Evolutionary conservation across 2,329 filamentous ascomycete species (phyloP).

Genomic region (Furcasterigmium sp.): DNA sequence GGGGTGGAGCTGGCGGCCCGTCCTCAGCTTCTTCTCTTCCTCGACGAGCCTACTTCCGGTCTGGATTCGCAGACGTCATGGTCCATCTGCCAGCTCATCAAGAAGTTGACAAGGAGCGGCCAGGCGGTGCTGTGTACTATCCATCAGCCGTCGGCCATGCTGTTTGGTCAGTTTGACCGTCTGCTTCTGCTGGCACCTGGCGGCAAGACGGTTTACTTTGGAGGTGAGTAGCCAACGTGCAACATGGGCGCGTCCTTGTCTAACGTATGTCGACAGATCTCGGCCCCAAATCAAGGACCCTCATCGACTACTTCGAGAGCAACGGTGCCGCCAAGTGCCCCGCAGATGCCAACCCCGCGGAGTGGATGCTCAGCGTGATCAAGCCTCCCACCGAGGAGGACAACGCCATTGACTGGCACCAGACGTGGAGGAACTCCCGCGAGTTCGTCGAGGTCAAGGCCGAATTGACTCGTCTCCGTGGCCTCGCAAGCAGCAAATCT

Average conservation of each 20-base stretch:
- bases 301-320: conserved; percentile 53
- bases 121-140: conserved; percentile 41
- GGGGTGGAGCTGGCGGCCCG: conserved; percentile 72
- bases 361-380: conserved; percentile 55
- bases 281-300: conserved; percentile 35
- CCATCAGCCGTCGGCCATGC: conserved; percentile 37
- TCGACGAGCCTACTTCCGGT: conserved; percentile 76
- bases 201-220: conserved; percentile 55
- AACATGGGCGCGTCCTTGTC: too few relatives aligned
- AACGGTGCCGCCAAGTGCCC: conserved; percentile 53
- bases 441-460: conserved; percentile 19
- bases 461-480: conserved; percentile 16
- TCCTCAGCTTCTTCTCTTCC: conserved; percentile 65
- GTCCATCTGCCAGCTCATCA: conserved; percentile 65
- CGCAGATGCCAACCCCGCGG: conserved; percentile 55
- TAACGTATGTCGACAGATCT: conserved; percentile 2
- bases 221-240: conserved; percentile 41
- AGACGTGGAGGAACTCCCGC: conserved; percentile 23
- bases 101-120: conserved; percentile 49
- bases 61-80: conserved; percentile 71
- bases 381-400: conserved; percentile 13
- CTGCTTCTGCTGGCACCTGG: conserved; percentile 49
- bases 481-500: conserved; percentile 27
- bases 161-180: conserved; percentile 44
- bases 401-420: conserved; percentile 34